Base-by-base conservation (phyloP, 2,329 filamentous ascomycete genomes). In the Penicillium verrucosum region DNA sequence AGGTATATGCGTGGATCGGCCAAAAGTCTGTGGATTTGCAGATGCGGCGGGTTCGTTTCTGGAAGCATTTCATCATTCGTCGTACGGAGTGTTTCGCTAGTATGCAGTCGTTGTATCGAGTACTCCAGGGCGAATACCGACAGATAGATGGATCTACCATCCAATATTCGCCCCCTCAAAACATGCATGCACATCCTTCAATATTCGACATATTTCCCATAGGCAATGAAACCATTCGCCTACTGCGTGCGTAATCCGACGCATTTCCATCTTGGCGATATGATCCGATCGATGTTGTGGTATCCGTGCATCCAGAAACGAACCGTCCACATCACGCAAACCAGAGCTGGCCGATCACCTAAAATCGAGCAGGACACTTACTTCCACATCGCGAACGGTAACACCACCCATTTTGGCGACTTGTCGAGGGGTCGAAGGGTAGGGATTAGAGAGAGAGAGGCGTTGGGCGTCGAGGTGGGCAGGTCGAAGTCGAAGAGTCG, bases 301-400 rank as follows among this genome's bases (percentile, higher is more conserved):
- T 56, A 43, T 56, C 42, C 54, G 48, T 41, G 54, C 34, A 56
- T 61, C 59, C 62, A 62, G 60, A 63, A 63, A 60, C 60, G 57
- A 64, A 65, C 54, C 51, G 42, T 57, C 37, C 48, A 57, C 51
- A 54, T 46, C 55, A 47, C 40, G 48, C 60, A 61, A 52, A 59
- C 54, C 60, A 58, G 58, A 66, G 58, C 60, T 55, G 49, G 54
- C 51, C 51, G 53, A 58, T 51, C 54, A 59, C 41, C 51, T 43
- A 49, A 45, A 57, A 51, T 63, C 61, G 59, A 59, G 47, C 53
- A 63, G 58, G 64, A 69, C 58, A 77, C 79, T 73, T 79, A 83
- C 81, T 75, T 84, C 82, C 76, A 87, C 84, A 81, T 86, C 84
- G 76, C 83, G 83, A 78, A 87, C 85, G 73, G 79, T 81, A 76